Evolutionary conservation across 179 eudicot genomes (phyloP).

Genomic region (Heliamphora pulchella): DNA sequence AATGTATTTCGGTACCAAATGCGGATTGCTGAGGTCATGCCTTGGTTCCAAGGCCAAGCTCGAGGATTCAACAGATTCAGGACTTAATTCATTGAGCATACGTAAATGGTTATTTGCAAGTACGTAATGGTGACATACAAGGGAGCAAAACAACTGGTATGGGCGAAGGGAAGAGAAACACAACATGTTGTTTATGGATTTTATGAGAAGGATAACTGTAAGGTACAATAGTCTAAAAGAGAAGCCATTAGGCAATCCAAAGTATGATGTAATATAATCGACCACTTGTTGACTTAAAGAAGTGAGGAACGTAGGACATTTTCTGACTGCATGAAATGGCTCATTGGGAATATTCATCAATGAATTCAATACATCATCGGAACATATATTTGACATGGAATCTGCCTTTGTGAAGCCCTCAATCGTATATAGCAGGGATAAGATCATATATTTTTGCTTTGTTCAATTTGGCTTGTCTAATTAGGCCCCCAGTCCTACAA

Average conservation of each 20-base stretch:
- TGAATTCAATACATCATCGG: neutral
- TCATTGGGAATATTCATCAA: neutral
- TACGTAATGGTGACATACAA: neutral
- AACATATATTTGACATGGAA: neutral
- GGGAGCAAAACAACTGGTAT: neutral
- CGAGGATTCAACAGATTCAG: neutral
- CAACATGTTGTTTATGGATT: neutral
- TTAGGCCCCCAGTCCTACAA: neutral
- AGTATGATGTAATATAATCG: neutral
- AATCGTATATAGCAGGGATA: neutral
- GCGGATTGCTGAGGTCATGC: neutral
- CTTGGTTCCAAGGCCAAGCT: neutral
- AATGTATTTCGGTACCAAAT: neutral
- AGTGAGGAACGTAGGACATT: constrained; percentile 6
- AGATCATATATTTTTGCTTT: neutral
- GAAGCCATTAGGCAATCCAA: neutral
- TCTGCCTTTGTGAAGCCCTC: neutral
- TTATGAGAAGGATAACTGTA: neutral
- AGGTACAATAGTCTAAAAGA: neutral
- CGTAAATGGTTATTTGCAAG: neutral
- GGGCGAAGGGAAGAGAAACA: constrained; percentile 1
- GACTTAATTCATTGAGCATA: no score
- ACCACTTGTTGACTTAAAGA: neutral
- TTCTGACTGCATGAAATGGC: neutral
- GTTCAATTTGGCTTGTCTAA: neutral